Percentiles rank a stretch among this genome's conserved stretches.
phyloP scores from a whole-genome alignment of 2,329 filamentous ascomycete genomes.

The Biscogniauxia marginata region DNA sequence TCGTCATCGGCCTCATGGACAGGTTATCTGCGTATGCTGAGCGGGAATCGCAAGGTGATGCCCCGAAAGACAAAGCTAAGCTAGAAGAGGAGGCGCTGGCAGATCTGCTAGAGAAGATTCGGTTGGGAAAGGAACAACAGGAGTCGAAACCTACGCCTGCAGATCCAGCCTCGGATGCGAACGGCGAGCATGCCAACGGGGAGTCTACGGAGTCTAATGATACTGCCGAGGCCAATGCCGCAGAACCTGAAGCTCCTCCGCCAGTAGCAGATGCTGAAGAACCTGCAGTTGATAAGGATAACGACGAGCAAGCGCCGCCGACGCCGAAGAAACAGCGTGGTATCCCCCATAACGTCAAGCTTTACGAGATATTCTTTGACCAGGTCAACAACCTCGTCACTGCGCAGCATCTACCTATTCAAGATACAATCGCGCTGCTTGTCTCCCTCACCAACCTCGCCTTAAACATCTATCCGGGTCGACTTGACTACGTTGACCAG shows the following conservation, averaged over 20 bases:
- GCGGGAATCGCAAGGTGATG: constrained; percentile 73
- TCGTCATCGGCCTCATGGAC: constrained; percentile 98
- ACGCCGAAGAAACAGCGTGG: constrained; percentile 42
- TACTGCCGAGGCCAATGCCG: constrained; percentile 29
- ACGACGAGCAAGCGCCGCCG: constrained; percentile 18
- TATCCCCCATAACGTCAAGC: constrained; percentile 75
- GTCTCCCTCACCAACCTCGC: constrained; percentile 94
- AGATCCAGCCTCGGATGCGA: constrained; percentile 36
- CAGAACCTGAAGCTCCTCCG: constrained; percentile 35
- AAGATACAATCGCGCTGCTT: constrained; percentile 89
- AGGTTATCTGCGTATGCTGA: constrained; percentile 92
- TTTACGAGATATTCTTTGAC: constrained; percentile 97
- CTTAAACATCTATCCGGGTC: constrained; percentile 91
- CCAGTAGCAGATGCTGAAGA: constrained; percentile 47
- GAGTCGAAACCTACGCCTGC: constrained; percentile 23
- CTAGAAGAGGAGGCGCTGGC: constrained; percentile 81
- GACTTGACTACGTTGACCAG: constrained; percentile 92
- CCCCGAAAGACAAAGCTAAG: constrained; percentile 69
- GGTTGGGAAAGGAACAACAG: constrained; percentile 61
- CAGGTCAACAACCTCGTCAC: constrained; percentile 94
- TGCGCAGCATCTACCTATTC: constrained; percentile 84
- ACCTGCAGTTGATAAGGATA: constrained; percentile 47
- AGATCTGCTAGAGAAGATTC: constrained; percentile 74
- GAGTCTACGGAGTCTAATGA: constrained; percentile 37
- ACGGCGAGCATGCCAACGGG: constrained; percentile 35